Evolutionary conservation across 2,329 filamentous ascomycete species (phyloP), one percentile per base, ranked within the genome.

Genomic region (Fragosphaeria purpurea): DNA sequence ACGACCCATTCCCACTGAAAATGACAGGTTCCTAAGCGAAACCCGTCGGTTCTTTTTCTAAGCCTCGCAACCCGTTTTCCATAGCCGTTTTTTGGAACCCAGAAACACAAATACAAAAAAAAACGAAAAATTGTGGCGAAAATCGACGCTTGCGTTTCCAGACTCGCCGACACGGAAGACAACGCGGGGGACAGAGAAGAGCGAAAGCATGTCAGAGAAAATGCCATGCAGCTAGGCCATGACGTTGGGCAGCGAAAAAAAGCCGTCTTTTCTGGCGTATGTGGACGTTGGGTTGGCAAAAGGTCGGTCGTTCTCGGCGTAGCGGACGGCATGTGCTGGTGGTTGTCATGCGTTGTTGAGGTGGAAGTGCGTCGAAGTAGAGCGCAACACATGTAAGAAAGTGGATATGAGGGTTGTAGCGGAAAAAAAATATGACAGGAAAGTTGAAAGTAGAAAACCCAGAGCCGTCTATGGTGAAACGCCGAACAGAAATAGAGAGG

Each of bases 401-500:
- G 45, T 47, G 45, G 45, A 34, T 47, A 47, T 40, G 38, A 44
- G 35, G 32, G 42, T 41, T 33, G 22, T 7, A 37, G 11, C 11
- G 11, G 6, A 37, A 37, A 11, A 37, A 46, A 33, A 37, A 48
- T 44, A 40, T 13, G 37, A 44, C 37, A 40, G n/a, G 22, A 33
- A 50, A 47, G 22, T 22, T 22, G 22, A 22, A 22, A 47, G 22
- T n/a, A 40, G 13, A 55, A 48, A 50, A 41, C 44, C 46, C n/a
- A 41, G 31, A 41, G 44, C 53, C 48, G 48, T 55, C 53, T 55
- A 55, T 55, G 42, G 35, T 30, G 42, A 43, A 55, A 55, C 51
- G 48, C 53, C 53, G 33, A 47, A 38, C 46, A 13, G 46, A 33
- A 44, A 33, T 11, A 37, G 49, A 47, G 37, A 38, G 37, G 46